Evolutionary conservation across 495 filamentous ascomycete genomes (phyloP).

Genomic region (Hyaloscypha bicolor): DNA sequence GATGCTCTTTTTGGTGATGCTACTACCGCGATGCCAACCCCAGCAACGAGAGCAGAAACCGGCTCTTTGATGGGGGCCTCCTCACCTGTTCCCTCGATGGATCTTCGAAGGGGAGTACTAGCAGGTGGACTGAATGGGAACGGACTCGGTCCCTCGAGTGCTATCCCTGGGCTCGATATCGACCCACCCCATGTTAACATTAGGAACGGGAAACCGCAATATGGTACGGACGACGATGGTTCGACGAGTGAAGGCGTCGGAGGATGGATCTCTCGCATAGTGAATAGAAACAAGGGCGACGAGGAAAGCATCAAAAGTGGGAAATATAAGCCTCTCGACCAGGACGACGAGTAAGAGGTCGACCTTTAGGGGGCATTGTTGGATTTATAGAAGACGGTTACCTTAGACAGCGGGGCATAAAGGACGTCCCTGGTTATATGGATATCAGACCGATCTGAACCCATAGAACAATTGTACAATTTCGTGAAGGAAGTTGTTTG

Average conservation of each 20-base stretch:
- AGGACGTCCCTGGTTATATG: background rate
- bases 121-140: conserved; percentile 13
- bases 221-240: conserved; percentile 29
- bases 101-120: conserved; percentile 57
- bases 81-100: conserved; percentile 79
- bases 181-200: conserved; percentile 60
- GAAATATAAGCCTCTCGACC: conserved; percentile 66
- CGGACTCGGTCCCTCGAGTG: conserved; percentile 38
- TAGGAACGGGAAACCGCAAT: conserved; percentile 50
- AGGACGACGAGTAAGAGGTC: conserved; percentile 54
- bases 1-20: conserved; percentile 87
- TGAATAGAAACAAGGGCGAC: conserved; percentile 51
- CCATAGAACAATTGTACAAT: too few species aligned
- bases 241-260: conserved; percentile 45
- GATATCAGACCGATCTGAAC: background rate
- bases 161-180: conserved; percentile 74
- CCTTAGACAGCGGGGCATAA: conserved; percentile 25
- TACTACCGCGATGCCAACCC: conserved; percentile 74
- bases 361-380: background rate
- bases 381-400: background rate
- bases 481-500: too few species aligned
- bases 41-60: conserved; percentile 68
- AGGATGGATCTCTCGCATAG: conserved; percentile 51
- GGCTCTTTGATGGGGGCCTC: conserved; percentile 70
- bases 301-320: conserved; percentile 48